Evolutionary conservation across 768 basidiomycete genomes (phyloP), one percentile per base, ranked within the genome.

Genomic region (Suillus bovinus): DNA sequence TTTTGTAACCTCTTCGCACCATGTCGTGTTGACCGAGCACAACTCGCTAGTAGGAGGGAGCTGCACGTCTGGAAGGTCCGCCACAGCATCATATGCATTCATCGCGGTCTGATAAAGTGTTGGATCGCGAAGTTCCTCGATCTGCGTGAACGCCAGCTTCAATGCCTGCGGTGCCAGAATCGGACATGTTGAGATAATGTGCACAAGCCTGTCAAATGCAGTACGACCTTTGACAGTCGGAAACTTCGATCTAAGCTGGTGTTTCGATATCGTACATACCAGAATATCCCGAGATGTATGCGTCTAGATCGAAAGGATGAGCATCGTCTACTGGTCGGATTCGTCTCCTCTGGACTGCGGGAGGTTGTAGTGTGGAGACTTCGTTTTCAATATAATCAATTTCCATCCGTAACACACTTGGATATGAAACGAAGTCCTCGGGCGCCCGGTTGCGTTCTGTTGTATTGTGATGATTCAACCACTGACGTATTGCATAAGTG

Each of bases 291-390:
- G 88, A 79, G 62, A 89, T 86, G 73, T 93, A 91, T 46, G 84
- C 74, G 61, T 96, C 94, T 59, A 96, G 83, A 70, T 96, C 94
- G 70, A 94, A 95, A 5, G 94, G 92, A 70, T 94, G 93, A 0
- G 82, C 81, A 47, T 91, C 90, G 73, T 94, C 89, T 16, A 94
- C 82, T 14, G 78, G 76, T 2, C 82, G 82, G 24, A 80, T 66
- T 27, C 72, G 69, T 61, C 68, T 63, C 63, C 69, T 60, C 5
- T 61, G 42, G 10, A 57, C 64, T 29, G 61, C 64, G 5, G 58
- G 54, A 41, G 61, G 34, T 33, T 47, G 61, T 27, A 66, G 65
- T 57, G 60, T 60, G n/a, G 63, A 60, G 57, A 67, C 63, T 24
- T 74, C 74, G 17, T 67, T 60, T 1, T 74, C 73, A 63, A 70